These are phyloP conservation scores for Citrus glauca DNA, from an alignment of 345 rosid species.

Conservation along the genomic window DNA sequence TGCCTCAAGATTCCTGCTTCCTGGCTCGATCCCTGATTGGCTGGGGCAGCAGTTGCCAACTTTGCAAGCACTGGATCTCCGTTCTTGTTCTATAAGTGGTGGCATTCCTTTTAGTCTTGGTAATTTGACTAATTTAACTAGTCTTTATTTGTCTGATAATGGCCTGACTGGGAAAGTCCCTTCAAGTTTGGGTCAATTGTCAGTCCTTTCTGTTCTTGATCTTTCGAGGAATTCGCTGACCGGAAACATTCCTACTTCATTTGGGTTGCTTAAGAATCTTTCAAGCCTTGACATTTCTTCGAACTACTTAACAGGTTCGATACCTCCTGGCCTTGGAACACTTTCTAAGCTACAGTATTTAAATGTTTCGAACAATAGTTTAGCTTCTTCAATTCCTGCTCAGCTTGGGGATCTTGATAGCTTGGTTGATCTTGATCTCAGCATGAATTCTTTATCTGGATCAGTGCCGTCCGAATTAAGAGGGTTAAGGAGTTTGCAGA, in stretches of 20 bases:
- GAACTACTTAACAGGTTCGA: constrained; percentile 57
- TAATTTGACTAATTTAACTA: constrained; percentile 57
- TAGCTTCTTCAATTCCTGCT: constrained; percentile 65
- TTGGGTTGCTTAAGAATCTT: constrained; percentile 53
- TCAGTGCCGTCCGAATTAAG: constrained; percentile 54
- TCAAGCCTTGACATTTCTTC: constrained; percentile 68
- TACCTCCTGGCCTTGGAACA: constrained; percentile 57
- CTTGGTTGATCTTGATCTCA: constrained; percentile 79
- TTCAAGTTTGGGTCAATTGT: constrained; percentile 51
- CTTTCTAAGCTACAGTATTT: constrained; percentile 51
- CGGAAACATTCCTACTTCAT: constrained; percentile 68
- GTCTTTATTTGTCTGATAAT: constrained; percentile 62
- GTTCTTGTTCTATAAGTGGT: constrained; percentile 61
- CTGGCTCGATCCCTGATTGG: constrained; percentile 77
- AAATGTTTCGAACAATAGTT: constrained; percentile 71
- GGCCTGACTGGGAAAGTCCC: constrained; percentile 60
- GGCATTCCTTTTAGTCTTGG: constrained; percentile 64
- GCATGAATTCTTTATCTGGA: constrained; percentile 66
- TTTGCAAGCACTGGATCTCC: constrained; percentile 82
- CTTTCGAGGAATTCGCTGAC: constrained; percentile 57
- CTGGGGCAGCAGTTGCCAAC: constrained; percentile 54
- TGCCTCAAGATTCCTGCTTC: constrained; percentile 73
- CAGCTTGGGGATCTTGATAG: constrained; percentile 63
- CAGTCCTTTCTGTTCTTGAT: constrained; percentile 54
- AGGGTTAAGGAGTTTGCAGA: constrained; percentile 60